Base-by-base conservation (phyloP, 73 alveolate genomes). In the Paramecium octaurelia region DNA sequence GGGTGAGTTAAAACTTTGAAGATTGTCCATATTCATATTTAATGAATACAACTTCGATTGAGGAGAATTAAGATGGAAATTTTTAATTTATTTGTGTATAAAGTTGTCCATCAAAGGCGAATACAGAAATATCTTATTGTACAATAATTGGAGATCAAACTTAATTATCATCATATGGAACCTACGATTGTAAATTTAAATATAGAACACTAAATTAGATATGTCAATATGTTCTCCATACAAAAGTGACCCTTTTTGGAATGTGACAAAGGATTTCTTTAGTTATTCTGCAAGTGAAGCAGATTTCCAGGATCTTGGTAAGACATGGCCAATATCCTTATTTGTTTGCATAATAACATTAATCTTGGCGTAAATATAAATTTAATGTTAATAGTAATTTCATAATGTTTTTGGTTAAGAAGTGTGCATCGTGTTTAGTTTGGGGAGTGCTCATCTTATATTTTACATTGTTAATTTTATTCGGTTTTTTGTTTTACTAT, bases 311-410 rank as follows among this genome's bases (percentile, higher is more conserved):
- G 91, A 80, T 80, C 7, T 80, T n/a, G 70, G 24, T 18, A 80
- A 80, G 48, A 48, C 75, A 12, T 80, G 91, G 91, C 4, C 91
- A 23, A 48, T 80, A 3, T 80, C 91, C 2, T 80, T 80, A 48
- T 44, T 48, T 42, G 91, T 80, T 44, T 42, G 76, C 14, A 21
- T 48, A 3, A 80, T 46, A 44, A 64, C 91, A 4, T 80, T 80
- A 5, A 18, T 80, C 8, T 43, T 80, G 18, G 70, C 91, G 73
- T 75, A 75, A 35, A 14, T 38, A 29, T 54, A 18, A 54, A 16
- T 4, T 18, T n/a, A 18, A n/a, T 21, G 20, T 16, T 36, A 35
- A 14, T 75, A 75, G 88, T 14, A 38, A 38, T 21, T 80, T 80
- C 48, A 3, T 80, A 14, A 80, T 80, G 91, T 40, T 44, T 35